Evolutionary conservation across 257 asterid genomes (phyloP).

Genomic region (Solanum piurae): DNA sequence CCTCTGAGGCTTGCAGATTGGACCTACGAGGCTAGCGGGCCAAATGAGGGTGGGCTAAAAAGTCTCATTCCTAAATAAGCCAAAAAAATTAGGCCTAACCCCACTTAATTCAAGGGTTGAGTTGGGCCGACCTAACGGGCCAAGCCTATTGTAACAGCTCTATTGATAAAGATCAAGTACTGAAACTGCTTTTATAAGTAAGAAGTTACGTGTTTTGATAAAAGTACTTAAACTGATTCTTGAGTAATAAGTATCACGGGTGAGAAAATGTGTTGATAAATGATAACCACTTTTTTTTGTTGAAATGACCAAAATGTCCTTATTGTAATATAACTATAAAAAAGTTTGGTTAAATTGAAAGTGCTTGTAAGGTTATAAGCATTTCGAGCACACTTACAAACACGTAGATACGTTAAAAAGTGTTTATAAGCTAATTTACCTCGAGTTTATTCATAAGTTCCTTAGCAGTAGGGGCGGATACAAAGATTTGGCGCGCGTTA

Average conservation of each 20-base stretch:
- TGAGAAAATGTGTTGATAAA: neutral
- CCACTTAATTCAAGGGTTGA: no score
- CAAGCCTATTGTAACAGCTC: no score
- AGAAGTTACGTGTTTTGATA: neutral
- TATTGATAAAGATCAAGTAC: neutral
- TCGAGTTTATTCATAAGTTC: conserved; percentile 26
- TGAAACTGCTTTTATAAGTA: neutral
- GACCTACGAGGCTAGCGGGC: no score
- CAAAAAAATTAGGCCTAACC: no score
- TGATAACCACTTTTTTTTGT: neutral
- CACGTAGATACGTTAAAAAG: neutral
- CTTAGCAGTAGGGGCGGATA: conserved; percentile 21
- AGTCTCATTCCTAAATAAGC: no score
- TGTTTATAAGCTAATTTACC: neutral
- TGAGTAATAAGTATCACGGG: neutral
- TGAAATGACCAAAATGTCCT: neutral
- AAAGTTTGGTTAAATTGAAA: no score
- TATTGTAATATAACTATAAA: no score
- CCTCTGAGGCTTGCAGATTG: no score
- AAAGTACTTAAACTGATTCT: neutral
- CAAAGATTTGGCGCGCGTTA: conserved; percentile 28
- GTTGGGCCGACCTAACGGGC: no score
- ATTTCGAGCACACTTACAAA: neutral
- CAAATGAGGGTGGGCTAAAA: no score
- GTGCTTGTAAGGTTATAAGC: neutral